These are phyloP conservation scores for Phymatotrichopsis omnivora DNA, from an alignment of 2,329 filamentous ascomycete species.

Conservation along the genomic window DNA sequence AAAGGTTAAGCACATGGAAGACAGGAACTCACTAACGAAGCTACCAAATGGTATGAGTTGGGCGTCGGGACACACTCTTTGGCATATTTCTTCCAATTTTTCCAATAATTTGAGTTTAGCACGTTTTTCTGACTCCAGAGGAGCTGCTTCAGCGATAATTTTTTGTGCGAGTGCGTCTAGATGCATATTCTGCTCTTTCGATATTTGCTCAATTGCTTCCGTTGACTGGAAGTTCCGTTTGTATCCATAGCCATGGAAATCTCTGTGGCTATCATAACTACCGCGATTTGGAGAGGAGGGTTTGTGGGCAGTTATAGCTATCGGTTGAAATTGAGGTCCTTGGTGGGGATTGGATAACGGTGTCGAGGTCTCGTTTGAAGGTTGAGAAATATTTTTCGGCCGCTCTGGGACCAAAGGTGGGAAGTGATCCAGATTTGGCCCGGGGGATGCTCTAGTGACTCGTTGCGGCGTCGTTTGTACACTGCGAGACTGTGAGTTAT, in stretches of 20 bases:
- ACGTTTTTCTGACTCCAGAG: constrained; percentile 16
- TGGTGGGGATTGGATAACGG: constrained; percentile 12
- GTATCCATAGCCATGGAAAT: constrained; percentile 3
- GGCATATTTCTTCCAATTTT: constrained; percentile 28
- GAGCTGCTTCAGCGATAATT: constrained; percentile 19
- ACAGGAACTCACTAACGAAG: constrained; percentile 27
- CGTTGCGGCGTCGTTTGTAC: constrained; percentile 1
- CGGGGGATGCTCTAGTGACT: constrained; percentile 1
- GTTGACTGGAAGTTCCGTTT: neutral
- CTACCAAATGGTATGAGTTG: constrained; percentile 30
- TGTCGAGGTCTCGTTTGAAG: constrained; percentile 2
- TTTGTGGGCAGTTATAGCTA: constrained; percentile 12
- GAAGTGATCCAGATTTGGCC: constrained; percentile 18
- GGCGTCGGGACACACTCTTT: constrained; percentile 25
- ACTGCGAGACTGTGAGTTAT: neutral
- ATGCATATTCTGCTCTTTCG: constrained; percentile 14
- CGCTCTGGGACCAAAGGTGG: constrained; percentile 22
- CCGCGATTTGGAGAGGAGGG: constrained; percentile 5
- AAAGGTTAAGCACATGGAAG: neutral
- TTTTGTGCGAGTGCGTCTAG: constrained; percentile 19
- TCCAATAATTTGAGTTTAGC: constrained; percentile 28
- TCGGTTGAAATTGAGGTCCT: constrained; percentile 15
- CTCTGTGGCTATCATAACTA: neutral
- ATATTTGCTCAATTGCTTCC: constrained; percentile 10
- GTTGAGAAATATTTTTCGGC: constrained; percentile 12